Conservation (phyloP, 192 early-diverging fungal species). For the Pilaira anomala region DNA sequence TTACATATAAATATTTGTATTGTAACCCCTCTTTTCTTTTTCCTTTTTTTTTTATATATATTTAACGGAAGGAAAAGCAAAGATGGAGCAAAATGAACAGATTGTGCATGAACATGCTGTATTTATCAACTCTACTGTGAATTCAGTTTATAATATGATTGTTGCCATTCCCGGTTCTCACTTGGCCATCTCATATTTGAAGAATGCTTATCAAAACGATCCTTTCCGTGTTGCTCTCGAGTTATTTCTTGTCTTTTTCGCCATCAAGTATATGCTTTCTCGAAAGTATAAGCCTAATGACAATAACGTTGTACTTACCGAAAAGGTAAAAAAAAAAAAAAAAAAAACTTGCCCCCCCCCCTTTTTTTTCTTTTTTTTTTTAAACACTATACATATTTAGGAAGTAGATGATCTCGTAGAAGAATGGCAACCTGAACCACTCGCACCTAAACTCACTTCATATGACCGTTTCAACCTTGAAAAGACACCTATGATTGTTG, state of each 20-base stretch:
- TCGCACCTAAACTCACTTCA: slow-evolving; percentile 74
- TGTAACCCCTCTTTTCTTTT: too few species aligned
- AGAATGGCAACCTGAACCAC: slow-evolving; percentile 94
- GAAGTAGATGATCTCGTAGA: slow-evolving; percentile 93
- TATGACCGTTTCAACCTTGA: slow-evolving; percentile 74
- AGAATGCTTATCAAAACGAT: slow-evolving; percentile 92
- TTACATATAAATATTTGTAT: not conserved
- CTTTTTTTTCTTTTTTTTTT: not conserved
- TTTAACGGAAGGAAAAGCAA: too few species aligned
- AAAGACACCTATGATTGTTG: slow-evolving; percentile 70
- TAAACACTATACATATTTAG: slow-evolving; percentile 37
- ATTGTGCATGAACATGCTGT: slow-evolving; percentile 31
- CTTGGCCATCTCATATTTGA: slow-evolving; percentile 76
- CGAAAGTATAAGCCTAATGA: slow-evolving; percentile 79
- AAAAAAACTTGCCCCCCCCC: not conserved
- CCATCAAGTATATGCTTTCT: slow-evolving; percentile 84
- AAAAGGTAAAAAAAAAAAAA: slow-evolving; percentile 55
- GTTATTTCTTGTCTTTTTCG: slow-evolving; percentile 77
- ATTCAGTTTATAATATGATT: slow-evolving; percentile 37
- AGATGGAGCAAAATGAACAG: slow-evolving; percentile 12
- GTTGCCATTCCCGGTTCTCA: slow-evolving; percentile 67
- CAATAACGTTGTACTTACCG: slow-evolving; percentile 75
- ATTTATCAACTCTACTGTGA: slow-evolving; percentile 44
- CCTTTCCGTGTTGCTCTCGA: slow-evolving; percentile 86
- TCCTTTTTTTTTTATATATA: too few species aligned